phyloP scores from a whole-genome alignment of 345 rosid genomes.

The Gossypium stocksii region DNA sequence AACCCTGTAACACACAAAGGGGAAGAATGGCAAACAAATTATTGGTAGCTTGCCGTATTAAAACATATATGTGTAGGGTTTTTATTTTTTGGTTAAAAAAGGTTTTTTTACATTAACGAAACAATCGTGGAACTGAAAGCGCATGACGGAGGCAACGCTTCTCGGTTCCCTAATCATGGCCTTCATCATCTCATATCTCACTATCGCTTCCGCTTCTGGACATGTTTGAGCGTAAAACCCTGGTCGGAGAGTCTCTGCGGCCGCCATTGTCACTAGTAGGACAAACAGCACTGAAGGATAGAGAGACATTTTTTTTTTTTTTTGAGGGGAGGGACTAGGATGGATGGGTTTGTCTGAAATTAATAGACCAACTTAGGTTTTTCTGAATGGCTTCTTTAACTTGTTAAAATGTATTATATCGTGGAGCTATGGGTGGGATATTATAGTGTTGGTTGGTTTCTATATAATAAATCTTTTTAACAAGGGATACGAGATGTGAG shows the following conservation, averaged over 20 bases:
- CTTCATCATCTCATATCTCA: slow-evolving; percentile 51
- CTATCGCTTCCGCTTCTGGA: slow-evolving; percentile 68
- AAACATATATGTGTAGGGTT: background rate
- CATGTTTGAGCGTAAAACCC: slow-evolving; percentile 66
- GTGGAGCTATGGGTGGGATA: background rate
- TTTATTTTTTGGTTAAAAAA: background rate
- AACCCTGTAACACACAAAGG: slow-evolving; percentile 42
- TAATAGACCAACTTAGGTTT: slow-evolving; percentile 5
- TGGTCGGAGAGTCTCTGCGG: slow-evolving; percentile 43
- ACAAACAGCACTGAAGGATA: slow-evolving; percentile 13
- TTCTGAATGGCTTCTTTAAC: slow-evolving; percentile 2
- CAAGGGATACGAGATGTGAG: too few relatives aligned
- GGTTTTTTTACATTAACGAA: slow-evolving; percentile 62
- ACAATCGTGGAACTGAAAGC: slow-evolving; percentile 95
- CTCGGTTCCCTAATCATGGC: slow-evolving; percentile 66
- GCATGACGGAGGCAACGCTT: slow-evolving; percentile 90
- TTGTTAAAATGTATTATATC: slow-evolving; percentile 2
- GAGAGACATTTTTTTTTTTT: slow-evolving; percentile 13
- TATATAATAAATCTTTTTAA: too few relatives aligned
- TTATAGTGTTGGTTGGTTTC: background rate
- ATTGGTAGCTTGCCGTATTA: background rate
- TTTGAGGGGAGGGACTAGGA: background rate
- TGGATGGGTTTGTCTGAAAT: background rate
- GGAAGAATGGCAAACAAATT: background rate
- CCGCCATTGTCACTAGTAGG: slow-evolving; percentile 12